Evolutionary conservation across 257 asterid genomes (phyloP).

Genomic region (Gentiana macrophylla): DNA sequence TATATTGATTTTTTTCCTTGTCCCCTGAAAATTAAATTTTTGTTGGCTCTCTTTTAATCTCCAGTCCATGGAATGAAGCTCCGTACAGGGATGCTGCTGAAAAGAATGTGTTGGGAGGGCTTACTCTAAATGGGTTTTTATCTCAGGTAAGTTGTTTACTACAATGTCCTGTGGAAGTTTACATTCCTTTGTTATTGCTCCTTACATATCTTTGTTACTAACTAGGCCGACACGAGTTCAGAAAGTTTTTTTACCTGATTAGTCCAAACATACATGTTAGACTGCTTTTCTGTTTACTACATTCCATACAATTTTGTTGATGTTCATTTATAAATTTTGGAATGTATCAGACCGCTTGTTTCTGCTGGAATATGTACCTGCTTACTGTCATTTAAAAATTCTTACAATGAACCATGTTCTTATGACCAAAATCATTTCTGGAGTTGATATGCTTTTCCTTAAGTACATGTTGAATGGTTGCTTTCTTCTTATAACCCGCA

Average conservation of each 20-base stretch:
- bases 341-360: no score
- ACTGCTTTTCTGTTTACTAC: neutral
- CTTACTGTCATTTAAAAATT: no score
- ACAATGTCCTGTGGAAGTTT: neutral
- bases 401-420: no score
- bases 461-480: neutral
- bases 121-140: conserved; percentile 72
- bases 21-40: neutral
- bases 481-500: neutral
- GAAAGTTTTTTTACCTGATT: no score
- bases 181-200: neutral
- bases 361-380: no score
- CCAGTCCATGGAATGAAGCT: conserved; percentile 86
- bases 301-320: neutral
- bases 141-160: conserved; percentile 46
- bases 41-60: conserved; percentile 3
- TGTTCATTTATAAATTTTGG: neutral
- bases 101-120: conserved; percentile 80
- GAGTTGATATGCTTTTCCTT: neutral
- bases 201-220: neutral
- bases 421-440: neutral
- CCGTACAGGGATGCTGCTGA: conserved; percentile 80
- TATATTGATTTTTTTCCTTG: conserved; percentile 1
- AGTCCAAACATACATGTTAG: neutral
- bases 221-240: no score